Conservation (phyloP, 2,329 filamentous ascomycete genomes). For the Colletotrichum trifolii region DNA sequence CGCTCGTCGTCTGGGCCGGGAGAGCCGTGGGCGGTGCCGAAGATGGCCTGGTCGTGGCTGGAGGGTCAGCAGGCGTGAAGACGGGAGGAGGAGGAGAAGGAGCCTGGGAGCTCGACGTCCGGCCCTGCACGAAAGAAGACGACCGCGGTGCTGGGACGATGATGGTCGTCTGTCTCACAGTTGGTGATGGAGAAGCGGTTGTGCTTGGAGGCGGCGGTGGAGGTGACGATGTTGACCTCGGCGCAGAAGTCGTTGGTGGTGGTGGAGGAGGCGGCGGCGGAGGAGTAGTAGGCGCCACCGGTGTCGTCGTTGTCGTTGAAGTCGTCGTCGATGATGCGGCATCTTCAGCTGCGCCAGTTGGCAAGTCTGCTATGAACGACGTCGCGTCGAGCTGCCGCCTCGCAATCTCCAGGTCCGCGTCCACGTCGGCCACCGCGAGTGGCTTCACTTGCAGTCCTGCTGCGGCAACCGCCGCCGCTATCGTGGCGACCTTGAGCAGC, state of each 20-base stretch:
- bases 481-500: constrained; percentile 20
- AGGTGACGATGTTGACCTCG: not conserved
- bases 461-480: constrained; percentile 20
- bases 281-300: not conserved
- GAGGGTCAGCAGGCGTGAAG: constrained; percentile 1
- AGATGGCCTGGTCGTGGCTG: not conserved
- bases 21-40: constrained; percentile 14
- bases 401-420: not conserved
- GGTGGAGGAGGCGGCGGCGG: not conserved
- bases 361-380: constrained; percentile 28
- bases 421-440: not conserved
- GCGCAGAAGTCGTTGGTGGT: not conserved
- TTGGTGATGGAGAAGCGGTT: not conserved
- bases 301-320: not conserved
- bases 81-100: not conserved
- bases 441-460: constrained; percentile 24
- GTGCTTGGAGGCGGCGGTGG: not conserved
- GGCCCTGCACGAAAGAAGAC: too few relatives aligned
- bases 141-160: too few relatives aligned
- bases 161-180: too few relatives aligned
- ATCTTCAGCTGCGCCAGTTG: constrained; percentile 17
- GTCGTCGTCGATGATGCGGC: not conserved
- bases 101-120: too few relatives aligned
- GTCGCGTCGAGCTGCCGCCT: constrained; percentile 19
- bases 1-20: constrained; percentile 19